Evolutionary conservation across 2,329 filamentous ascomycete genomes (phyloP).

Genomic region (Huntiella decipiens): DNA sequence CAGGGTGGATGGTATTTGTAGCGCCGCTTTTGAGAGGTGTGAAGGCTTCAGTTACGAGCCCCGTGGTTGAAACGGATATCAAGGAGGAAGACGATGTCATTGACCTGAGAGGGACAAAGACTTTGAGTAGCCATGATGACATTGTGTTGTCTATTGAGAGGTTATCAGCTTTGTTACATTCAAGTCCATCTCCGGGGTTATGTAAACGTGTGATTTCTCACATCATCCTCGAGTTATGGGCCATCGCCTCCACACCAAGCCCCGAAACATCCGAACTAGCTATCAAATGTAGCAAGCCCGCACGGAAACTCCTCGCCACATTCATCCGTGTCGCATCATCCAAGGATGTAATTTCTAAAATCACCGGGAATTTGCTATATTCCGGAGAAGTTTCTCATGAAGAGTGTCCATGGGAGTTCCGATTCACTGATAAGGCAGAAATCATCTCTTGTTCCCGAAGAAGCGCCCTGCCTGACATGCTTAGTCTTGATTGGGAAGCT

Average conservation of each 20-base stretch:
- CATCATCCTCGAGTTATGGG: conserved; percentile 44
- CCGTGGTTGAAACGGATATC: conserved; percentile 15
- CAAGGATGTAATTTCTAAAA: conserved; percentile 25
- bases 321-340: conserved; percentile 39
- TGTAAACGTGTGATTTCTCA: conserved; percentile 41
- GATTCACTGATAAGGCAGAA: conserved; percentile 26
- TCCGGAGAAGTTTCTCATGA: conserved; percentile 23
- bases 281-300: conserved; percentile 25
- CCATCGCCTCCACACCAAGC: conserved; percentile 25
- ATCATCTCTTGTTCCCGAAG: conserved; percentile 20
- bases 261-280: conserved; percentile 23
- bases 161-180: conserved; percentile 35
- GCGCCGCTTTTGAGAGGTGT: conserved; percentile 36
- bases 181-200: conserved; percentile 48
- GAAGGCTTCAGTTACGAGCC: conserved; percentile 17
- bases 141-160: conserved; percentile 34
- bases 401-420: conserved; percentile 33
- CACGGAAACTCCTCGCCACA: conserved; percentile 32
- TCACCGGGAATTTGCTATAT: conserved; percentile 38
- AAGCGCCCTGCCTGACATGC: conserved; percentile 6
- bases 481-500: conserved; percentile 22
- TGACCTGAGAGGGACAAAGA: conserved; percentile 24
- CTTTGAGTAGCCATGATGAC: conserved; percentile 28
- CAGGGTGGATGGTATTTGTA: conserved; percentile 45
- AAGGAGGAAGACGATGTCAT: conserved; percentile 22